These are phyloP conservation scores for Sarocladium strictum DNA, from an alignment of 2,329 filamentous ascomycete species.

Conservation along the genomic window DNA sequence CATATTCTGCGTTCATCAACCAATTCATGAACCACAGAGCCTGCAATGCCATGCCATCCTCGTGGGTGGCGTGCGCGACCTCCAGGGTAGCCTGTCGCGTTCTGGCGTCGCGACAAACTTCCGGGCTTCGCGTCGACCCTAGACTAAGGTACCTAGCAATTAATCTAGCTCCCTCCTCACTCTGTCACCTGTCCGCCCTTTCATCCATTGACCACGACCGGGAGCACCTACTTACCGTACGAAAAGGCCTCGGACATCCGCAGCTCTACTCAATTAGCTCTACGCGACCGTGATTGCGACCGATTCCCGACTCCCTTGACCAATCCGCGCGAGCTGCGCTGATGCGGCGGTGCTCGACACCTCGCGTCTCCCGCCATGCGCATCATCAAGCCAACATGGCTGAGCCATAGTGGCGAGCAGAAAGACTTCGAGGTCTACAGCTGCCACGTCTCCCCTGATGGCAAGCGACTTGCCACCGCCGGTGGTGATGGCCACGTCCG, in stretches of 20 bases:
- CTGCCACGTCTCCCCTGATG: slow-evolving; percentile 94
- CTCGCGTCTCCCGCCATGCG: slow-evolving; percentile 48
- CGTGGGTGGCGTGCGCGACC: background rate
- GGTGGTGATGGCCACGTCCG: slow-evolving; percentile 97
- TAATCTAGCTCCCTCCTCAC: background rate
- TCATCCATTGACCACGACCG: background rate
- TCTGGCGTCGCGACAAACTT: background rate
- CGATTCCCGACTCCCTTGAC: background rate
- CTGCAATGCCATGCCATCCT: no score
- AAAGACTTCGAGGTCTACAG: slow-evolving; percentile 99
- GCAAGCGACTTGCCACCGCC: slow-evolving; percentile 83
- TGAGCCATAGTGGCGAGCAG: slow-evolving; percentile 93
- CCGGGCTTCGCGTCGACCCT: slow-evolving; percentile 6
- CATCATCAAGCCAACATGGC: slow-evolving; percentile 92
- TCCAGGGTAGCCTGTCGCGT: background rate
- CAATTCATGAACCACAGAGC: no score
- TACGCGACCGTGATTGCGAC: background rate
- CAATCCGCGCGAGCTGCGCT: background rate
- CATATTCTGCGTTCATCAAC: no score
- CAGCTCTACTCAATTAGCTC: no score
- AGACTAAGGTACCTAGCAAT: no score
- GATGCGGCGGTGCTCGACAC: slow-evolving; percentile 3
- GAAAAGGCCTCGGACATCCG: no score
- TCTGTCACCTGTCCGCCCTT: background rate
- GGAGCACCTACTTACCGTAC: no score